Evolutionary conservation across 441 rosid genomes (phyloP).

Genomic region (Sinapis alba): DNA sequence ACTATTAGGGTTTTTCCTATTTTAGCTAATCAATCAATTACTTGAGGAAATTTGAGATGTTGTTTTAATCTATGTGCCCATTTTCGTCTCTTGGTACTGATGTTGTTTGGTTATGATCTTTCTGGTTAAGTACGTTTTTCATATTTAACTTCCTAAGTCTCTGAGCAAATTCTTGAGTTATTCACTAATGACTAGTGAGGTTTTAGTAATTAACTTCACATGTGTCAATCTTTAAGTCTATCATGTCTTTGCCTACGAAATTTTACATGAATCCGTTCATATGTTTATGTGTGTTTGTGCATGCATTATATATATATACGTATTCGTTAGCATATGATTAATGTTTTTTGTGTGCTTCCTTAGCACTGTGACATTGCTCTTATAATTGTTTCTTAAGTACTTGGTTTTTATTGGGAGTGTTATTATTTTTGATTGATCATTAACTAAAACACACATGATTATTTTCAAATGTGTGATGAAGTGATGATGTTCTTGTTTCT

Average conservation of each 20-base stretch:
- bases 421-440: background rate
- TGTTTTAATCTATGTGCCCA: constrained; percentile 37
- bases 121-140: constrained; percentile 23
- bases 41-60: constrained; percentile 24
- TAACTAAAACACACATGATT: background rate
- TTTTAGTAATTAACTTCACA: constrained; percentile 11
- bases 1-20: constrained; percentile 33
- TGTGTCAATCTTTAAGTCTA: constrained; percentile 14
- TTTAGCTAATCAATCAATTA: constrained; percentile 30
- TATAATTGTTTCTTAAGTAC: background rate
- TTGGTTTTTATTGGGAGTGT: constrained; percentile 2
- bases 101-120: constrained; percentile 3
- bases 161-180: background rate
- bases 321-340: background rate
- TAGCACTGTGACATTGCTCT: background rate
- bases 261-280: background rate
- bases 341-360: background rate
- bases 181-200: background rate
- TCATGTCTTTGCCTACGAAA: constrained; percentile 19
- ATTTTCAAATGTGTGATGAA: background rate
- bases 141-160: background rate
- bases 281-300: background rate
- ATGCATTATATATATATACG: background rate
- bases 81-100: constrained; percentile 12
- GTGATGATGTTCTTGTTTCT: background rate